Conservation (phyloP, 345 rosid species). For the Eucalyptus tenuipes region DNA sequence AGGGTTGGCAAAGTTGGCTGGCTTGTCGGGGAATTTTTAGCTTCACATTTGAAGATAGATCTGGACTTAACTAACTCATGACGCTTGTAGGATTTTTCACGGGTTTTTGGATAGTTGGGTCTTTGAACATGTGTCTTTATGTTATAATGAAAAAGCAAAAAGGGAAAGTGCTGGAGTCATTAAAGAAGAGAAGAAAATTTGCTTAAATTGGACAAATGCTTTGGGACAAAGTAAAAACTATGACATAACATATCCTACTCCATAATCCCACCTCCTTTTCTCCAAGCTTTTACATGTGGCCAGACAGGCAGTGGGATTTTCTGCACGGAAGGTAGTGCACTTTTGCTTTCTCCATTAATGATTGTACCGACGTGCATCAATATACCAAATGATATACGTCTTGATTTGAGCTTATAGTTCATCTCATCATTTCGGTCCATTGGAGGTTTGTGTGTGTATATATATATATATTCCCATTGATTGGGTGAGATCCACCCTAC, state of each 20-base stretch:
- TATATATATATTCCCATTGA: not conserved
- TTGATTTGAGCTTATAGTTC: not conserved
- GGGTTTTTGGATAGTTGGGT: not conserved
- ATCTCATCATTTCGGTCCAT: not conserved
- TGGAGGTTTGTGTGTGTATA: not conserved
- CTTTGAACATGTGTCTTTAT: not conserved
- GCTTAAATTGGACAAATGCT: constrained; percentile 22
- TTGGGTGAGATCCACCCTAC: not conserved
- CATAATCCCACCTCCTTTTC: not conserved
- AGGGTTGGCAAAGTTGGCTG: not conserved
- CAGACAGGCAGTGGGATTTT: not conserved
- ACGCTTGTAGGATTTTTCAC: not conserved
- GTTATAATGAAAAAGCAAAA: not conserved
- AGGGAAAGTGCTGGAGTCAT: constrained; percentile 6
- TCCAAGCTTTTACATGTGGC: not conserved
- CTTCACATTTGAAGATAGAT: not conserved
- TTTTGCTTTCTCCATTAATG: not conserved
- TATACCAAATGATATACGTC: not conserved
- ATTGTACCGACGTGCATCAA: not conserved
- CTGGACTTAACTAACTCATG: not conserved
- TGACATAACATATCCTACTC: not conserved
- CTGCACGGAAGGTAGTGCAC: not conserved
- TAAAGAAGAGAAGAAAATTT: not conserved
- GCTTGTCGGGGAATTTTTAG: not conserved
- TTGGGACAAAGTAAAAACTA: constrained; percentile 13